Base-by-base conservation (phyloP, 2,329 filamentous ascomycete species). In the Aschersonia sp. region DNA sequence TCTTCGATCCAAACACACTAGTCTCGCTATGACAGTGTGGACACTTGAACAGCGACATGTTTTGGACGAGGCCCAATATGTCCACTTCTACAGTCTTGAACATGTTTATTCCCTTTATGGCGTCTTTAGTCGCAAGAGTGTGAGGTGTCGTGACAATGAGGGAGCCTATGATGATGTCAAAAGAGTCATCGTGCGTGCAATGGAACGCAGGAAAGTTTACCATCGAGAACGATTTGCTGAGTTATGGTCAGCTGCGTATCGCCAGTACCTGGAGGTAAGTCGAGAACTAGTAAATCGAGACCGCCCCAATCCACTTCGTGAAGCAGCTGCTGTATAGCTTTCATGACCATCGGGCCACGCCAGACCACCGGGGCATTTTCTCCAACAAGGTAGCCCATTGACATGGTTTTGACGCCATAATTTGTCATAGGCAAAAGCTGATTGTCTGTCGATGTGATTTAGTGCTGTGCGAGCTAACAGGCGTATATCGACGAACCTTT, bases 331-430 rank as follows among this genome's bases (percentile, higher is more conserved):
- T 96, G 89, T 53, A 98, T 75, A 0, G 92, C 92, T 61, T 97
- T 98, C 75, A 94, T 94, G 10, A 97, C 86, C 89, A 98, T 96
- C 2, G 95, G 76, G 0, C 92, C 92, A 46, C 92, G 80, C 92
- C 92, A 98, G 32, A 92, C 89, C 12, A 98, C 84, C 0, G 89
- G 87, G 4, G 86, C 84, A 9, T 80, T 75, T 54, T 88, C 82
- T 28, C 78, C 78, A 1, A 95, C 80, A 1, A 98, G 75, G 54
- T 95, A 97, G 45, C 92, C 92, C 86, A 98, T 97, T 0, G 89
- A 96, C 92, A 98, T 98, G 48, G 89, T 94, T 66, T 94, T 94
- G 49, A 98, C 77, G 41, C 92, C 92, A 69, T 97, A 97, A 61
- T 94, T 95, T 29, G 85, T 89, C 30, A 98, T 68, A 0, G 92